phyloP scores from a whole-genome alignment of 2,329 filamentous ascomycete genomes.

The Mollisiaceae sp. region DNA sequence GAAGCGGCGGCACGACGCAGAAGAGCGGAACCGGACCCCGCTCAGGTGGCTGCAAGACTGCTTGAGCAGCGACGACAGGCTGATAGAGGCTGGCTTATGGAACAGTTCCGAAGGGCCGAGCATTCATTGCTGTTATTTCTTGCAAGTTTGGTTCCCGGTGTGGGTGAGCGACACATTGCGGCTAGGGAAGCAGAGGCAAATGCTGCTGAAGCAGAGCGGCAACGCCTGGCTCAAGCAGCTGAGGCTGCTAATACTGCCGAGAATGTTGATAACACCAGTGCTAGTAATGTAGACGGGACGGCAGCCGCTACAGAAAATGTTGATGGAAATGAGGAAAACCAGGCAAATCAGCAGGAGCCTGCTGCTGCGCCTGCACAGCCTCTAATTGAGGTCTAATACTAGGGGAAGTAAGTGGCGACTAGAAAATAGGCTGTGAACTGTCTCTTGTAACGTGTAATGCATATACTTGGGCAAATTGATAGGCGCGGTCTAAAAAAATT shows the following conservation, averaged over 20 bases:
- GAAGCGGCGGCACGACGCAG: constrained; percentile 16
- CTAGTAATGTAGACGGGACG: constrained; percentile 4
- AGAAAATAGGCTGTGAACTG: neutral
- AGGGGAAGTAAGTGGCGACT: neutral
- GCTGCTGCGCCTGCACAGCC: constrained; percentile 23
- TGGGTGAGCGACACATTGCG: constrained; percentile 67
- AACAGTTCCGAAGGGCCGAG: constrained; percentile 60
- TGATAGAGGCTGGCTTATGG: constrained; percentile 55
- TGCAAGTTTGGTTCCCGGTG: constrained; percentile 68
- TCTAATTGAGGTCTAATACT: constrained; percentile 26
- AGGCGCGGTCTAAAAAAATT: neutral
- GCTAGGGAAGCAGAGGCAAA: constrained; percentile 42
- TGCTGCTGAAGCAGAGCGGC: constrained; percentile 38
- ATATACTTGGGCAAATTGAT: neutral
- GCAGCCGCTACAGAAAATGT: constrained; percentile 4
- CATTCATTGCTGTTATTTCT: constrained; percentile 66
- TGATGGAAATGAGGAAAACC: constrained; percentile 15
- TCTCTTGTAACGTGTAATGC: neutral
- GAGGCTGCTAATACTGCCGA: constrained; percentile 27
- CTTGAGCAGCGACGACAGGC: constrained; percentile 51
- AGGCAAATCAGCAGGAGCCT: constrained; percentile 11
- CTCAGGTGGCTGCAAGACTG: constrained; percentile 58
- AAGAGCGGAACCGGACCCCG: constrained; percentile 50
- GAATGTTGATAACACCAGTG: constrained; percentile 1
- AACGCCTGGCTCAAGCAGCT: constrained; percentile 33